Evolutionary conservation across 495 filamentous ascomycete genomes (phyloP), one percentile per base, ranked within the genome.

Genomic region (Aspergillus panamensis): DNA sequence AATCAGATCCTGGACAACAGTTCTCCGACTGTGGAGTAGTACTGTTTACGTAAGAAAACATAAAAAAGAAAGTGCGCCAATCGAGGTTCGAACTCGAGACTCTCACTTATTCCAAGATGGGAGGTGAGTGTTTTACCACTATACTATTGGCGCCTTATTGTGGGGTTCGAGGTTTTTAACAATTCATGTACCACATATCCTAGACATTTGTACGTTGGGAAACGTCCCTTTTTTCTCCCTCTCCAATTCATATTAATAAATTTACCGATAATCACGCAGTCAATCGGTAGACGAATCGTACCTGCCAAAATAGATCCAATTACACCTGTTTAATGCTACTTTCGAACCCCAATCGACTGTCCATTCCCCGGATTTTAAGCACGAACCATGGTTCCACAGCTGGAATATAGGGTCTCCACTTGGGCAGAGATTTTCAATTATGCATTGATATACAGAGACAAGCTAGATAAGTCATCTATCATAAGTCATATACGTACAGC

Each of bases 61-160:
- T 25, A 30, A 16, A 30, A 49, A 31, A 49, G 29, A 49, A 31
- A 14, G 47, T 49, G 47, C 47, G 47, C 47, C 47, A 49, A 49
- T 49, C 47, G 47, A 49, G 47, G 47, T 49, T 49, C 47, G 47
- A 49, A 49, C 47, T 49, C 47, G 47, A 49, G 47, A 49, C 47
- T 49, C 47, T 19, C 47, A 49, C 47, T 45, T 49, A 49, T 49
- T 49, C 47, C 47, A 31, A 14, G 19, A 29, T 49, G 47, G 47
- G 47, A 49, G 47, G 47, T 49, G 47, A 19, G 47, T 49, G 47
- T 49, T 49, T 49, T 49, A 49, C 47, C 53, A 30, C 35, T 47
- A 44, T 55, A 43, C 40, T 55, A 30, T 48, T 55, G 42, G 51
- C 51, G 51, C 19, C 29, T 9, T n/a, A 17, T 19, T 45, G 42